Conservation (phyloP, 257 asterid genomes). For the Catharanthus roseus region DNA sequence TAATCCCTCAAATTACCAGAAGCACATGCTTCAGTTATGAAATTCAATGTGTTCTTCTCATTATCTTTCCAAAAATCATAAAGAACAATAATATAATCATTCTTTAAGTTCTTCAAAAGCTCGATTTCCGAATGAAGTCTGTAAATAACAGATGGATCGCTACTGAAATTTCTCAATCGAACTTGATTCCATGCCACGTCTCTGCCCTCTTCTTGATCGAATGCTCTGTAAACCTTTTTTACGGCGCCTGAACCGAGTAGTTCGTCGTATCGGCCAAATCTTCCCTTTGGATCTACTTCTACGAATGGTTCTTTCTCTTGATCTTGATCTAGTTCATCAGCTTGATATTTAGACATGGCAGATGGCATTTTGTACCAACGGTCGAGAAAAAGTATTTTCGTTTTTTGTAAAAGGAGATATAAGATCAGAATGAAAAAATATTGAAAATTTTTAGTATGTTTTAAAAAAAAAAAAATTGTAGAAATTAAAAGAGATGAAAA, state of each 20-base stretch:
- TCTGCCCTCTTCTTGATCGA: conserved; percentile 26
- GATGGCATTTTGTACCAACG: not conserved
- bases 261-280: conserved; percentile 23
- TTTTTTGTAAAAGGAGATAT: too few relatives aligned
- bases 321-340: too few relatives aligned
- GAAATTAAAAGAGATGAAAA: too few relatives aligned
- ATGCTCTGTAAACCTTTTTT: conserved; percentile 24
- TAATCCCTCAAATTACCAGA: conserved; percentile 76
- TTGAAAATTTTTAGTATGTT: too few relatives aligned
- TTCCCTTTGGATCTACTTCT: conserved; percentile 24
- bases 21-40: conserved; percentile 75
- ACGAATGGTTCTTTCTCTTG: conserved; percentile 16
- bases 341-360: not conserved
- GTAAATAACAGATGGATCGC: conserved; percentile 21
- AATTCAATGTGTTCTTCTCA: conserved; percentile 40
- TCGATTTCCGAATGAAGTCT: conserved; percentile 20
- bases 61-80: conserved; percentile 22
- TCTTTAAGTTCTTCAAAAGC: conserved; percentile 19
- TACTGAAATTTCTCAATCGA: conserved; percentile 19
- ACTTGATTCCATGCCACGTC: conserved; percentile 29
- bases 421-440: too few relatives aligned
- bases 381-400: too few relatives aligned
- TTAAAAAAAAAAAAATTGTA: too few relatives aligned
- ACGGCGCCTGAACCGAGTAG: conserved; percentile 22
- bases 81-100: conserved; percentile 21